Percentiles rank a stretch among this genome's conserved stretches.
Evolutionary conservation across 2,329 filamentous ascomycete genomes (phyloP).

Genomic region (Trichophyton mentagrophytes): DNA sequence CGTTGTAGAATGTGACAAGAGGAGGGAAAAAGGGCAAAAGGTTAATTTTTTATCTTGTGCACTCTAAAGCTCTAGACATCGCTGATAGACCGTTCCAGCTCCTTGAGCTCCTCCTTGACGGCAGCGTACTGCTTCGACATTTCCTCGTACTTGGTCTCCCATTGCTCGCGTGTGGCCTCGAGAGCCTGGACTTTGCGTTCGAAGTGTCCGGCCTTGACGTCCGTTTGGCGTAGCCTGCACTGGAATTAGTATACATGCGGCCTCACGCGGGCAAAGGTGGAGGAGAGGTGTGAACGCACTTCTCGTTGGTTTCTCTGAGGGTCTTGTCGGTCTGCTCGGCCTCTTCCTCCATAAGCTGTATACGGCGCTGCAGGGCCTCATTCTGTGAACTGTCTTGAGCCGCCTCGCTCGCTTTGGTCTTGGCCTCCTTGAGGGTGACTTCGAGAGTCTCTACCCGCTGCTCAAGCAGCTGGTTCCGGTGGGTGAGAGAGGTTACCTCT

Average conservation of each 20-base stretch:
- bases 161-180: constrained; percentile 80
- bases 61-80: constrained; percentile 53
- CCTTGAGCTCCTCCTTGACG: constrained; percentile 80
- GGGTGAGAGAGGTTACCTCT: constrained; percentile 88
- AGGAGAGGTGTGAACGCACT: constrained; percentile 50
- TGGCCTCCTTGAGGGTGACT: constrained; percentile 66
- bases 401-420: constrained; percentile 73
- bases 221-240: constrained; percentile 85
- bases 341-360: constrained; percentile 96
- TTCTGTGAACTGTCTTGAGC: constrained; percentile 75
- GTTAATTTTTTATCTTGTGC: neutral
- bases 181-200: constrained; percentile 98
- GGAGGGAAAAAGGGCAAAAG: neutral
- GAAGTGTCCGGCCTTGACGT: constrained; percentile 97
- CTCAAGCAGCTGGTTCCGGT: constrained; percentile 91
- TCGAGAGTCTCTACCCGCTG: constrained; percentile 87
- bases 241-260: neutral
- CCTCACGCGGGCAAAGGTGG: neutral
- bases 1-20: constrained; percentile 1
- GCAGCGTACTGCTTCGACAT: constrained; percentile 78
- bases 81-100: constrained; percentile 81
- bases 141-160: constrained; percentile 97
- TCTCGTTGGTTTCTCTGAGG: constrained; percentile 93
- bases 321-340: constrained; percentile 94
- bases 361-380: constrained; percentile 78